Percentiles rank a stretch among this genome's conserved stretches.
These are phyloP conservation scores for Trametes punicea DNA, from an alignment of 768 basidiomycete species.

Conservation along the genomic window DNA sequence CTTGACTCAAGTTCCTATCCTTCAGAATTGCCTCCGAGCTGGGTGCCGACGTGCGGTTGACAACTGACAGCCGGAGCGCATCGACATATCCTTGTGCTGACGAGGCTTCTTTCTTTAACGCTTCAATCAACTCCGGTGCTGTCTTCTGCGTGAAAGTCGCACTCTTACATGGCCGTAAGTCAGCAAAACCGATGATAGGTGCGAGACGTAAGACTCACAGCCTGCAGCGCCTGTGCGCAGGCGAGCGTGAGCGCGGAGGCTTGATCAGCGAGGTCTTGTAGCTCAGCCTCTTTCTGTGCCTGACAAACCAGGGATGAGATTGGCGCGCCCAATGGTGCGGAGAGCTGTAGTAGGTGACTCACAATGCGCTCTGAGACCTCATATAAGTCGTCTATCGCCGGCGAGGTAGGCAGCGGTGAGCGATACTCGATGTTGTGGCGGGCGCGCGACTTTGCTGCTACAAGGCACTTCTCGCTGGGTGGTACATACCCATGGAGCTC, in stretches of 20 bases:
- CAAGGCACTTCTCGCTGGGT: neutral
- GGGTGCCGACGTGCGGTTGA: neutral
- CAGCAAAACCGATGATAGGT: neutral
- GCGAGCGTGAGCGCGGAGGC: conserved; percentile 5
- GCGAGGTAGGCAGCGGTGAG: neutral
- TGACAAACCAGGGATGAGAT: neutral
- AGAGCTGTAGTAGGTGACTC: neutral
- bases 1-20: neutral
- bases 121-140: neutral
- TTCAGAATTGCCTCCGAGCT: no score
- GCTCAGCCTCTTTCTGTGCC: conserved; percentile 8
- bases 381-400: neutral
- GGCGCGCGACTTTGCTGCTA: neutral
- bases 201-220: neutral
- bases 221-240: conserved; percentile 3
- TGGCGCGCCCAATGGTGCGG: neutral
- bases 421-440: neutral
- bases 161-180: neutral
- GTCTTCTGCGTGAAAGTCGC: neutral
- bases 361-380: conserved; percentile 3
- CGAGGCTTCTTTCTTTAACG: conserved; percentile 1
- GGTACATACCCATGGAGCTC: no score
- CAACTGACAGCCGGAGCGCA: conserved; percentile 12
- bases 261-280: conserved; percentile 11
- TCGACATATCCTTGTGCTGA: conserved; percentile 15